A percentile compares a stretch with the other conserved stretches of the same genome.
These are phyloP conservation scores for Oryza glumipatula DNA, from an alignment of 176 grass and related monocot species.

Conservation along the genomic window DNA sequence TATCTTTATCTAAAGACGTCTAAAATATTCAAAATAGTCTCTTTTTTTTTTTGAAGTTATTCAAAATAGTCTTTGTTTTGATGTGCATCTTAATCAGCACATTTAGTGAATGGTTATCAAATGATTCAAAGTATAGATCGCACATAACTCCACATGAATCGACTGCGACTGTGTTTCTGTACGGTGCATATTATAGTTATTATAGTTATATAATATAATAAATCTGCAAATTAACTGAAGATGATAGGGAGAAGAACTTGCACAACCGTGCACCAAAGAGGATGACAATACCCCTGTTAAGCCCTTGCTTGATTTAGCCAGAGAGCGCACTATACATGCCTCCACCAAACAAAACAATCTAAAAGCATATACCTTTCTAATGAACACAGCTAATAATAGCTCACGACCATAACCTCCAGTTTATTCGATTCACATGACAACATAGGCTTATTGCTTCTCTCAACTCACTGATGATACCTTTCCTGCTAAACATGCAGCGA, in stretches of 20 bases:
- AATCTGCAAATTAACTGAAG: not conserved
- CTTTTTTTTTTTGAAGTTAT: too few relatives aligned
- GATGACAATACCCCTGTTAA: not conserved
- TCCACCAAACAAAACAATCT: not conserved
- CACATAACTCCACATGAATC: not conserved
- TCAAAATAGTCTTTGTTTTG: not conserved
- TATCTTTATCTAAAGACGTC: too few relatives aligned
- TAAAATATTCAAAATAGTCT: too few relatives aligned
- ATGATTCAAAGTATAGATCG: not conserved
- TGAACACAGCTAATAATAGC: not conserved
- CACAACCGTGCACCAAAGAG: not conserved
- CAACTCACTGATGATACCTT: conserved; percentile 20
- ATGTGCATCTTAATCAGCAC: not conserved
- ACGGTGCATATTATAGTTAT: not conserved
- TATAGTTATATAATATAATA: not conserved
- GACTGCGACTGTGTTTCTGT: not conserved
- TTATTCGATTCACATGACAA: conserved; percentile 23
- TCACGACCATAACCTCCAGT: not conserved
- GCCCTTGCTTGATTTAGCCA: not conserved
- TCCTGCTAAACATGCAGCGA: conserved; percentile 2
- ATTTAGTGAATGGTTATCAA: not conserved
- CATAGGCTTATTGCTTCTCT: conserved; percentile 32
- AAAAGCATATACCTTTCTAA: not conserved
- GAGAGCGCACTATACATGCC: not conserved
- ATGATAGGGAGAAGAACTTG: not conserved